Base-by-base conservation (phyloP, 2,329 filamentous ascomycete species). In the Neonectria sp. region DNA sequence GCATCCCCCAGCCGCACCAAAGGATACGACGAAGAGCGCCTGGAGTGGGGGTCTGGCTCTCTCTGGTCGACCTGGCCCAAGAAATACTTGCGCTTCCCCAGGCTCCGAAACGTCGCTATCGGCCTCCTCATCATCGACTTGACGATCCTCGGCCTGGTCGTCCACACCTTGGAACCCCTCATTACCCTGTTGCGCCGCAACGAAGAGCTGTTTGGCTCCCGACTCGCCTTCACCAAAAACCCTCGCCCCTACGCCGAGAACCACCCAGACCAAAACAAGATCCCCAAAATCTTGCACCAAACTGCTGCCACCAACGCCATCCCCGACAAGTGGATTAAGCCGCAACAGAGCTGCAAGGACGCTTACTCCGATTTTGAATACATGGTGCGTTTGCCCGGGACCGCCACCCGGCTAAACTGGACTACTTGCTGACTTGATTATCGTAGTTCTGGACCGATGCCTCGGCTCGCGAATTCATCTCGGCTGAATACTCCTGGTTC, bases 221-320 rank as follows among this genome's bases (percentile, higher is more conserved):
- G 59, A 3, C 62, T 76, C 55, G 58, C 40, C 11, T 60, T 76
- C 1, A 21, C 71, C 15, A 33, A n/a, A 48, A 46, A 63, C 46
- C 63, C 40, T n/a, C 52, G 60, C 27, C 55, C 63, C 79, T 40
- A 40, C 37, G 8, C 37, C 37, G 37, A 91, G 92, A 75, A 90
- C 92, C 55, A 90, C 9, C 92, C 91, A 79, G 88, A 86, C 76
- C 92, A 92, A 77, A 87, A 90, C 67, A 89, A 86, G 60, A 90
- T 94, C 51, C 92, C 92, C 57, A 92, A 91, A 79, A 93, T 93
- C 76, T 91, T 93, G 53, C 91, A 93, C 82, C 92, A 93, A 77
- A 92, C 91, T 6, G 92, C 91, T 79, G 88, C 87, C 75, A 93
- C 92, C 79, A 87, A 90, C 65, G 89, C 86, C 56, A 90, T 94